These are phyloP conservation scores for Rhizoclosmatium sp. DNA, from an alignment of 192 early-diverging fungal genomes.

Conservation along the genomic window DNA sequence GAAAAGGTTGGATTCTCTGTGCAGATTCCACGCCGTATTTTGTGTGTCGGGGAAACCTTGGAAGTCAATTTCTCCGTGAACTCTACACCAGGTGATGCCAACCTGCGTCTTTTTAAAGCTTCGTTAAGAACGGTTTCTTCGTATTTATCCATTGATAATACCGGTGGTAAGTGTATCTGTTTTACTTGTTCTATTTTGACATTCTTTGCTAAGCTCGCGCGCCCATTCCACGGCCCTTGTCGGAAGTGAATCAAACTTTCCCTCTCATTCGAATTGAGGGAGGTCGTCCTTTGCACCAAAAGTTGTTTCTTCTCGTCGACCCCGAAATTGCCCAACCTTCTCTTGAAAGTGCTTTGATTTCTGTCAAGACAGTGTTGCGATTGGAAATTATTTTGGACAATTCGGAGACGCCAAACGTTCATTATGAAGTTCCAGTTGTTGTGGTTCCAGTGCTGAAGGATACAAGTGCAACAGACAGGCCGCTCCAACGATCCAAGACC, in stretches of 20 bases:
- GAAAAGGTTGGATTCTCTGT: slow-evolving; percentile 33
- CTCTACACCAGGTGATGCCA: slow-evolving; percentile 13
- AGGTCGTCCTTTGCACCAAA: not conserved
- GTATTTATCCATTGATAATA: slow-evolving; percentile 3
- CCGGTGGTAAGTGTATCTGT: not conserved
- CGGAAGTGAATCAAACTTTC: not conserved
- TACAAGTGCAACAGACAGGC: not conserved
- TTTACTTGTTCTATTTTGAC: not conserved
- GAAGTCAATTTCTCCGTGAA: slow-evolving; percentile 16
- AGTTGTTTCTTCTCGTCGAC: slow-evolving; percentile 1
- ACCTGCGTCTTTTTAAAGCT: slow-evolving; percentile 13
- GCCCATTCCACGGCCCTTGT: slow-evolving; percentile 3
- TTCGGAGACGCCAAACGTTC: slow-evolving; percentile 13
- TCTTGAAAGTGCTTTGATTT: slow-evolving; percentile 10
- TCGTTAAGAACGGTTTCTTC: slow-evolving; percentile 5
- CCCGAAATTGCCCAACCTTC: slow-evolving; percentile 16
- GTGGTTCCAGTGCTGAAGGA: not conserved
- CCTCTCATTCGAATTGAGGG: not conserved
- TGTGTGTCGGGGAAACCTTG: slow-evolving; percentile 20
- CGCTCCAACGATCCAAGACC: not conserved
- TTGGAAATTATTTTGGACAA: slow-evolving; percentile 23
- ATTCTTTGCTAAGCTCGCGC: not conserved
- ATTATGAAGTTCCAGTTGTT: slow-evolving; percentile 25
- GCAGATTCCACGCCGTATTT: slow-evolving; percentile 10
- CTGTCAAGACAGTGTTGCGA: slow-evolving; percentile 21